phyloP scores from a whole-genome alignment of 2,329 filamentous ascomycete species.

The Coniochaeta pulveracea region DNA sequence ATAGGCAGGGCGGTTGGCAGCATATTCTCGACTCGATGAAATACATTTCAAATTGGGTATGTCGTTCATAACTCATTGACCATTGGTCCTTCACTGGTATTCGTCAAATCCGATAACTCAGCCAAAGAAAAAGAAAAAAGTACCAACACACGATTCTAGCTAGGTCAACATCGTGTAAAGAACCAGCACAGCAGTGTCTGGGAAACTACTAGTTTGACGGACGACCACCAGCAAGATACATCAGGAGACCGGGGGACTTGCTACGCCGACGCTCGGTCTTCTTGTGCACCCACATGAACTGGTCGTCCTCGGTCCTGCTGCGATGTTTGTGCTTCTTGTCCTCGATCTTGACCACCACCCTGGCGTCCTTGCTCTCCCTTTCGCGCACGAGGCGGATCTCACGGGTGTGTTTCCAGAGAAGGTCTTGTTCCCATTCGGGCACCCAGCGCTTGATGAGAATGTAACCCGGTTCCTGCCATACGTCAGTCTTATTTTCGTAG shows the following conservation, averaged over 20 bases:
- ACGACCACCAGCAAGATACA: slow-evolving; percentile 44
- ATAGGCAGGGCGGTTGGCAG: not conserved
- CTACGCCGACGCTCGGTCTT: slow-evolving; percentile 40
- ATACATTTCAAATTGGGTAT: too few relatives aligned
- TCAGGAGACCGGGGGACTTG: slow-evolving; percentile 43
- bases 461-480: slow-evolving; percentile 50
- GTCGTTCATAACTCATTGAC: too few relatives aligned
- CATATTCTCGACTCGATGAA: slow-evolving; percentile 4
- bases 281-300: slow-evolving; percentile 47
- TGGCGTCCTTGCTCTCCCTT: slow-evolving; percentile 31
- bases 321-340: slow-evolving; percentile 27
- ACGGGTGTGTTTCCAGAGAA: slow-evolving; percentile 61
- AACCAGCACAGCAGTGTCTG: too few relatives aligned
- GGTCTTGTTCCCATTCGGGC: slow-evolving; percentile 57
- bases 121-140: too few relatives aligned
- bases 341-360: slow-evolving; percentile 34
- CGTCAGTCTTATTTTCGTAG: slow-evolving; percentile 9
- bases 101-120: too few relatives aligned
- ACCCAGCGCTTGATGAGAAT: slow-evolving; percentile 66
- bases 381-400: slow-evolving; percentile 33
- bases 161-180: too few relatives aligned
- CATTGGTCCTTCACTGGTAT: too few relatives aligned
- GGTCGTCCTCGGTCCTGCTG: slow-evolving; percentile 22
- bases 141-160: too few relatives aligned
- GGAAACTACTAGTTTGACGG: slow-evolving; percentile 27